phyloP scores from a whole-genome alignment of 495 filamentous ascomycete species.

The Penicillium roqueforti region DNA sequence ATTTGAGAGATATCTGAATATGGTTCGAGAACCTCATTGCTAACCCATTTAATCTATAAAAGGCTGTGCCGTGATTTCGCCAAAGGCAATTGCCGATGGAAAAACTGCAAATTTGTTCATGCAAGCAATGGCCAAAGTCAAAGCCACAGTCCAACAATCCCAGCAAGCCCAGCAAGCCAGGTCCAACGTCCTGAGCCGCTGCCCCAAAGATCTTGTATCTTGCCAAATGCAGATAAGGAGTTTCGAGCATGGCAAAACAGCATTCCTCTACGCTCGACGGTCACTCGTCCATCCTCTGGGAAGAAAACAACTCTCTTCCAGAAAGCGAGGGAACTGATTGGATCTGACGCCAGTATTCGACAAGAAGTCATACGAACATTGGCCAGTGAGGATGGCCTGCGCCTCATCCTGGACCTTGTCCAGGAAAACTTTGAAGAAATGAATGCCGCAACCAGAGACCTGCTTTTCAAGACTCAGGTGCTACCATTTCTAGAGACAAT shows the following conservation, averaged over 20 bases:
- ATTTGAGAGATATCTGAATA: background rate
- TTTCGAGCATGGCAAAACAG: constrained; percentile 13
- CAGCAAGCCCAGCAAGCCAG: background rate
- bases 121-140: background rate
- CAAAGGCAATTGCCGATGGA: constrained; percentile 12
- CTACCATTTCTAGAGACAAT: constrained; percentile 52
- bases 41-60: background rate
- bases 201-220: background rate
- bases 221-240: constrained; percentile 5
- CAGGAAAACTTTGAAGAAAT: constrained; percentile 21
- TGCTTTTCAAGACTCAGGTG: constrained; percentile 33
- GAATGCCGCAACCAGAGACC: constrained; percentile 15
- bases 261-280: constrained; percentile 5
- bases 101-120: constrained; percentile 17
- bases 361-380: constrained; percentile 31
- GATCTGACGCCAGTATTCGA: constrained; percentile 16
- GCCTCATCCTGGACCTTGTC: constrained; percentile 24
- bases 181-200: background rate
- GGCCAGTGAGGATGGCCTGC: constrained; percentile 26
- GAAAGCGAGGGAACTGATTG: constrained; percentile 22
- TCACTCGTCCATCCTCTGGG: background rate
- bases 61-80: constrained; percentile 16
- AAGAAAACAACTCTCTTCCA: constrained; percentile 16
- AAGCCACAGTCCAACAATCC: background rate
- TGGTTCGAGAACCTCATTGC: background rate